Conservation (phyloP, 495 filamentous ascomycete species). For the Aspergillus hancockii region DNA sequence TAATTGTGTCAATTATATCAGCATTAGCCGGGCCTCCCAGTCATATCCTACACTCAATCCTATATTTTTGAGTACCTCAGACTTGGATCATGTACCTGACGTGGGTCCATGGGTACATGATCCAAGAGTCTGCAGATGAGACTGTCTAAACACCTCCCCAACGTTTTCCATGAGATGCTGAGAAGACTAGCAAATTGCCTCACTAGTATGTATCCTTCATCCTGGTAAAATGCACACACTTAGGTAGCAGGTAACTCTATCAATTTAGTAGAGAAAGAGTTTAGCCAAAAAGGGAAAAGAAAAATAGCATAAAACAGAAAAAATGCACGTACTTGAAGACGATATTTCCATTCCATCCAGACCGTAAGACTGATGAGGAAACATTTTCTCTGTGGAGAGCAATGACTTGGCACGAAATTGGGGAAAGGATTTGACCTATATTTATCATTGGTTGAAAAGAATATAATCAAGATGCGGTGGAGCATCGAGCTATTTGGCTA, state of each 20-base stretch:
- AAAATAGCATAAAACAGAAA: neutral
- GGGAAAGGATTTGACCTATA: neutral
- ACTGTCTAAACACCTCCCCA: neutral
- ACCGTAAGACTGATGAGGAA: neutral
- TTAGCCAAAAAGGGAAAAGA: neutral
- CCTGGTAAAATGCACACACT: neutral
- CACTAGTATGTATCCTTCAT: neutral
- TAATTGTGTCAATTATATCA: neutral
- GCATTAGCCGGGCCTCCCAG: neutral
- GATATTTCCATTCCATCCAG: neutral
- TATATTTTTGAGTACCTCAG: neutral
- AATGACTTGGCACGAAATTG: slow-evolving; percentile 1
- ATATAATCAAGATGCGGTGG: neutral
- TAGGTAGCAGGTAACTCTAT: neutral
- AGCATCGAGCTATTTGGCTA: neutral
- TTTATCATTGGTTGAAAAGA: neutral
- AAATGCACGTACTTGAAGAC: neutral
- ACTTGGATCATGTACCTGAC: no score
- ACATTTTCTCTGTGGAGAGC: neutral
- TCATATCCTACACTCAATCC: neutral
- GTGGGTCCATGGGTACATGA: neutral
- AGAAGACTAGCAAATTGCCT: neutral
- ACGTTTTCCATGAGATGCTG: neutral
- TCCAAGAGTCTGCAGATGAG: neutral
- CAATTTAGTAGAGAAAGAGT: neutral